Conservation (phyloP, 192 early-diverging fungal genomes). For the Entophlyctis helioformis region DNA sequence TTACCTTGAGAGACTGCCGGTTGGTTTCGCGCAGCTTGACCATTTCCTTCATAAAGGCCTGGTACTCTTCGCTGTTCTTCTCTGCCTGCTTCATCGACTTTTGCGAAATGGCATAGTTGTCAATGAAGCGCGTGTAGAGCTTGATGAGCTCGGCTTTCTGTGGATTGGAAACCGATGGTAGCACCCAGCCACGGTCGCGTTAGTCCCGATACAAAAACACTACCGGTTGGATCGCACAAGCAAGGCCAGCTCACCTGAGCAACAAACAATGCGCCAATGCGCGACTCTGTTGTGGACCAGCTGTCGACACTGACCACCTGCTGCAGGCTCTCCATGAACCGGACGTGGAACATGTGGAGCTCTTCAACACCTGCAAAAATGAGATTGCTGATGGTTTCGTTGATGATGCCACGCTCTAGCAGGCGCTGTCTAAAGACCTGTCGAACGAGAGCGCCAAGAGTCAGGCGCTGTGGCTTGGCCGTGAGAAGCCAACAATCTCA, state of each 20-base stretch:
- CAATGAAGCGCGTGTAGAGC: conserved; percentile 26
- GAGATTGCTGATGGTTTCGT: conserved; percentile 15
- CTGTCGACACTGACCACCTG: conserved; percentile 12
- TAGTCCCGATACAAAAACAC: too few species aligned
- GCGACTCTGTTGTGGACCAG: conserved; percentile 19
- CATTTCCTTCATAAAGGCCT: conserved; percentile 17
- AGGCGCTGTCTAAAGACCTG: conserved; percentile 25
- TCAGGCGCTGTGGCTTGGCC: too few species aligned
- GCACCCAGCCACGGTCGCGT: too few species aligned
- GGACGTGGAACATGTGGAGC: conserved; percentile 17
- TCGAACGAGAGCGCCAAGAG: background rate
- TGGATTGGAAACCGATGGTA: background rate
- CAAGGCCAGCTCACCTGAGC: conserved; percentile 11
- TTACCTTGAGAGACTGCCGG: conserved; percentile 14
- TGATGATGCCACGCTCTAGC: conserved; percentile 14
- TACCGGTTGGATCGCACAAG: too few species aligned
- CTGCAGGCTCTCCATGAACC: conserved; percentile 22
- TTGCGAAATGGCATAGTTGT: conserved; percentile 20
- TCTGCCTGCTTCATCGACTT: conserved; percentile 23
- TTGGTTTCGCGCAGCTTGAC: conserved; percentile 12
- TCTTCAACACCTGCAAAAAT: conserved; percentile 35
- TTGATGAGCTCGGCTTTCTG: conserved; percentile 23
- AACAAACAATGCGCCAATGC: conserved; percentile 27
- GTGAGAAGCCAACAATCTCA: background rate
- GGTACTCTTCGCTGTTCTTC: conserved; percentile 21